Base-by-base conservation (phyloP, 495 filamentous ascomycete species). In the Bathelium albidoporum region DNA sequence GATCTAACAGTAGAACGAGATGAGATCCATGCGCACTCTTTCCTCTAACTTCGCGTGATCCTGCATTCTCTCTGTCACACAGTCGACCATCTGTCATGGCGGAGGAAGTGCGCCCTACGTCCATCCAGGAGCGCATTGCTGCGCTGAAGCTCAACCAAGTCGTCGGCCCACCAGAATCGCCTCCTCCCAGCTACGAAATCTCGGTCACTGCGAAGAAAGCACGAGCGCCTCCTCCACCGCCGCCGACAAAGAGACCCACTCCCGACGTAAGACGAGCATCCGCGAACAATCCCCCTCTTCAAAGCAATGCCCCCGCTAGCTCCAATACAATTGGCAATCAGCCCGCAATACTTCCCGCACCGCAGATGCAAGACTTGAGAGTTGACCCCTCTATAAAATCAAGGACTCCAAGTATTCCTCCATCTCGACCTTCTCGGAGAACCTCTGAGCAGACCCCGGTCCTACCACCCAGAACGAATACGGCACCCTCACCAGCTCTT, bases 61-160 rank as follows among this genome's bases (percentile, higher is more conserved):
- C 3, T 20, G 3, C 43, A 49, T 18, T 49, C 3, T 20, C 43
- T 49, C 43, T 11, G 3, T 20, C 43, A 14, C 43, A 3, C 4
- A n/a, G 20, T 11, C n/a, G 4, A 49, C 20, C 10, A 29, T 9
- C 9, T 24, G 20, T 26, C 5, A 55, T 55, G 49, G 49, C 49
- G 24, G 78, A 80, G 59, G 77, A 77, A 60, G 64, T 75, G 16
- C 77, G 77, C 65, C 68, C 77, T 24, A 68, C 74, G 32, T 84
- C 83, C 4, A 83, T 87, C 61, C 77, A 81, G 68, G 74, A 79
- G 58, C 81, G 84, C 58, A 86, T 87, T 63, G 81, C 82, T 52
- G 77, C 80, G 26, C 71, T 87, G 52, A 85, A 86, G 65, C 75
- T 81, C 60, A 76, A 80, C 39, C 79, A 87, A 64, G 73, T 83